Evolutionary conservation across 805 yeast genomes (phyloP), one percentile per base, ranked within the genome.

Genomic region (Hanseniaspora vineae): DNA sequence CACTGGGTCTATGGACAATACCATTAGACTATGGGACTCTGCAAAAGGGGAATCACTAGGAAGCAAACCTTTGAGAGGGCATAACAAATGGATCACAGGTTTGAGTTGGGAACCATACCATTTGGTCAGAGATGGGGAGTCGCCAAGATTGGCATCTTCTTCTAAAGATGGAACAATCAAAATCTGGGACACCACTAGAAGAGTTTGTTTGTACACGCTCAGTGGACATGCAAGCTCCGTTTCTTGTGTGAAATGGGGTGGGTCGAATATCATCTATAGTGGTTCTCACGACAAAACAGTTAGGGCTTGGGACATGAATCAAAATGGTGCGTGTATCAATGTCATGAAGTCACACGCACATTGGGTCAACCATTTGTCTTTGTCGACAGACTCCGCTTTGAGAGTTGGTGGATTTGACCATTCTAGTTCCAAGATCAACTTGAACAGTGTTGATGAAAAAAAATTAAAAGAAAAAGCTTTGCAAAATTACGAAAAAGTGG

Each of bases 171-270:
- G 94, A 18, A 81, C 96, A 1, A 71, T 89, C 12, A 81, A 82
- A 55, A 74, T 92, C 5, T 92, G 98, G 98, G 95, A 90, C 58
- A 75, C 87, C 2, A 73, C 77, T 13, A 67, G 80, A 40, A 75
- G 95, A 54, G 73, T 71, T 1, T 78, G 88, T 55, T 57, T 75
- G 46, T 70, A 75, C 61, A 81, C 94, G 1, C 67, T 92, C 72
- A 76, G 84, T 47, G 97, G 97, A 0, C 98, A 92, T 60, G 74
- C 87, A 32, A 78, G 84, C 45, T 77, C 95, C 0, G 97, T 92
- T 2, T 81, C 96, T 1, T 87, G 97, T 67, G 94, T 89, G n/a
- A 88, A 81, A 63, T 92, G 98, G 98, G 85, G 96, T 49, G 98
- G 98, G 2, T 69, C 78, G 43, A 86, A 88, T 46, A 71, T 82